A percentile compares a stretch with the other conserved stretches of the same genome.
These are phyloP conservation scores for Tephrocybe sp. DNA, from an alignment of 768 basidiomycete genomes.

Conservation along the genomic window DNA sequence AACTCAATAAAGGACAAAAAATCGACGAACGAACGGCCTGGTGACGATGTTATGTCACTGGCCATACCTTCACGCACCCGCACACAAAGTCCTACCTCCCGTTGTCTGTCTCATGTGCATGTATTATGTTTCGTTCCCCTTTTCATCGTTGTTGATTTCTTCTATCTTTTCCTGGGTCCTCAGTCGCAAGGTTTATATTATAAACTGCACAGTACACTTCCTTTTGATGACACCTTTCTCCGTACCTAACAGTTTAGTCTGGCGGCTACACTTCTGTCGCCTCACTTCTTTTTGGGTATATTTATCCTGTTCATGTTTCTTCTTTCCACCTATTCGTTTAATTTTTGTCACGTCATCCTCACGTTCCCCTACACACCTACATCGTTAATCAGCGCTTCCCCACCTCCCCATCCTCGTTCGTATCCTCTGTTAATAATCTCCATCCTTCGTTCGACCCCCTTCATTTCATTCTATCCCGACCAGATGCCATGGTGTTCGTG, in stretches of 20 bases:
- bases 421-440: not conserved
- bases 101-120: not conserved
- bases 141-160: not conserved
- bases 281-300: constrained; percentile 14
- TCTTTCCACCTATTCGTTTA: not conserved
- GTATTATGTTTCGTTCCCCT: not conserved
- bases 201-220: not conserved
- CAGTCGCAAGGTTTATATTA: too few relatives aligned
- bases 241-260: constrained; percentile 3
- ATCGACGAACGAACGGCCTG: constrained; percentile 1
- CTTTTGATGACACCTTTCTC: not conserved
- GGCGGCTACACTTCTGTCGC: not conserved
- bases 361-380: not conserved
- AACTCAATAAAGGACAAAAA: not conserved
- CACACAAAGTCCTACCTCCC: not conserved
- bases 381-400: not conserved
- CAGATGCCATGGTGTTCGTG: constrained; percentile 7
- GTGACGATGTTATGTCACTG: not conserved
- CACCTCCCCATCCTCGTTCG: not conserved
- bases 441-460: not conserved
- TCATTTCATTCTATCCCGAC: not conserved
- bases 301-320: constrained; percentile 14
- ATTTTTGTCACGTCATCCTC: too few relatives aligned
- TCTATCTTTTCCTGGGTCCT: not conserved
- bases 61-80: not conserved